A percentile compares a stretch with the other conserved stretches of the same genome.
phyloP scores from a whole-genome alignment of 768 basidiomycete genomes.

The Phylloporus sp. region DNA sequence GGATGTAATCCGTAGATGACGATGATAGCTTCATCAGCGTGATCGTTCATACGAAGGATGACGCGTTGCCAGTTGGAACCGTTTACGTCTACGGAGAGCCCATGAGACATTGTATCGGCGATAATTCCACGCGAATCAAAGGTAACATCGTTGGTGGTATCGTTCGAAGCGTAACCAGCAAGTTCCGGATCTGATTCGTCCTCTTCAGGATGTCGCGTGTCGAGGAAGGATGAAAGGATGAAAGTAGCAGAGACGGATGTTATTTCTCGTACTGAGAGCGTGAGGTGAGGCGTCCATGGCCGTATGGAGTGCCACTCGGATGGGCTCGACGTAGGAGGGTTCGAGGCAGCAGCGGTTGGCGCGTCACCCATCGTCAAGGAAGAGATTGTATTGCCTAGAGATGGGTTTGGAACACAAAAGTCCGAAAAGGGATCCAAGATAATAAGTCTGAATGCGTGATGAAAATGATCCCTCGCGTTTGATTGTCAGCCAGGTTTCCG shows the following conservation, averaged over 20 bases:
- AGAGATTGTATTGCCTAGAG: neutral
- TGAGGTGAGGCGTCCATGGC: constrained; percentile 72
- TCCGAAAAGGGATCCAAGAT: neutral
- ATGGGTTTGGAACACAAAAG: neutral
- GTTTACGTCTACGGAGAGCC: constrained; percentile 78
- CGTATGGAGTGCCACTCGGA: constrained; percentile 67
- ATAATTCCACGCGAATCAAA: constrained; percentile 43
- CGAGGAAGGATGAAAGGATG: constrained; percentile 55
- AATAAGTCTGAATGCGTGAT: neutral
- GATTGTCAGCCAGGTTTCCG: neutral
- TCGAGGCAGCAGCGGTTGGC: neutral
- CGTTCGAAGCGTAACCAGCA: constrained; percentile 33
- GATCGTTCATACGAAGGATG: constrained; percentile 75
- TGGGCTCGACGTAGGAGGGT: constrained; percentile 18
- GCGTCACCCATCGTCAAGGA: constrained; percentile 18
- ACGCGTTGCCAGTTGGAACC: constrained; percentile 75
- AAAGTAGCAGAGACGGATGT: constrained; percentile 79
- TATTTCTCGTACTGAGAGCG: constrained; percentile 70
- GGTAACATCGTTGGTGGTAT: constrained; percentile 31
- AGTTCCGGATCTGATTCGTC: constrained; percentile 28
- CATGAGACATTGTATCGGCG: constrained; percentile 65
- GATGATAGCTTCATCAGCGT: constrained; percentile 82
- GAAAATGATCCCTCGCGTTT: neutral
- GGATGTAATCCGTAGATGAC: constrained; percentile 89
- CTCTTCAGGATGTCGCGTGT: constrained; percentile 20